Evolutionary conservation across 23 red algal species (phyloP), one percentile per base, ranked within the genome.

Genomic region (Cyanidioschyzon merolae): DNA sequence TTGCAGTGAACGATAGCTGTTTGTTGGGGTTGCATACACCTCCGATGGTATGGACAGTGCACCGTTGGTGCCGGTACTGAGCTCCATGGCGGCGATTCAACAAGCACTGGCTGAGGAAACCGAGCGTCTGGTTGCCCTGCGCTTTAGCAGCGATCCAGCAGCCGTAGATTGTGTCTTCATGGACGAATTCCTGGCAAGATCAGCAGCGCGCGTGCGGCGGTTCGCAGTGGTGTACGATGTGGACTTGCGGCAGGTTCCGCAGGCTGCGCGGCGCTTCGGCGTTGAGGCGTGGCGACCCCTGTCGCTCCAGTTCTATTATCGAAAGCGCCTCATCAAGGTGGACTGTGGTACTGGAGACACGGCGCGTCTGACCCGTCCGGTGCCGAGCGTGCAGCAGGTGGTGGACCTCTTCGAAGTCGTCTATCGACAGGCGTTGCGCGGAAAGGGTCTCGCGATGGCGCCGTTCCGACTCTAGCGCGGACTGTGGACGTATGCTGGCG

Each of bases 351-450:
- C 63, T 35, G 63, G 63, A 3, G 63, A 71, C 32, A 25, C 21
- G n/a, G 63, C 21, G n/a, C 63, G 30, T 7, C 63, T 71, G 12
- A 71, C 63, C 16, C n/a, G 63, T 7, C n/a, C 32, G 30, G 63
- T 71, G 63, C 12, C 16, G 16, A 32, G n/a, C 7, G 63, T 71
- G 32, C 63, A 27, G 2, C n/a, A 71, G n/a, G 30, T 71, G 63
- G 63, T 71, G 63, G 63, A 71, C 32, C 21, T 71, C n/a, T 32
- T 35, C 63, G 63, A 71, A 35, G 21, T 71, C 7, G 63, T 71
- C n/a, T 71, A 71, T 71, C 63, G 63, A 71, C 63, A 71, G 63
- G 63, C 63, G 63, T 7, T 3, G 29, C 63, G 63, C 32, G 63
- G 63, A 7, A 71, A 71, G 63, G 12, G 63, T 3, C 63, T 71